phyloP scores from a whole-genome alignment of 495 filamentous ascomycete genomes.

The Neurospora sublineolata region DNA sequence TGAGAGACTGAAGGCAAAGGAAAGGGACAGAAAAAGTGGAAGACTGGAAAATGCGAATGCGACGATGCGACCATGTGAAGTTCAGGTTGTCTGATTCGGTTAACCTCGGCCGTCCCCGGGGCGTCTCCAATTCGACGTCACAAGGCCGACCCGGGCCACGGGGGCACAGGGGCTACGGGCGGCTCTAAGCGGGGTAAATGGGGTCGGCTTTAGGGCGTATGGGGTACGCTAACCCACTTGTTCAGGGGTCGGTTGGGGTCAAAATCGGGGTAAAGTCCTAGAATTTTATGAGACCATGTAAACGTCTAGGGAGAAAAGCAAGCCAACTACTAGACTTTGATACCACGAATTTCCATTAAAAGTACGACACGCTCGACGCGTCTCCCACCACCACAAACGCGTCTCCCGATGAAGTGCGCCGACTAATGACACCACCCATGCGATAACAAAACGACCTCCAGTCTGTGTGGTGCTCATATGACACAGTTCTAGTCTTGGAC shows the following conservation, averaged over 20 bases:
- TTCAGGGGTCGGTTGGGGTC: not conserved
- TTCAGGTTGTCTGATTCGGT: slow-evolving; percentile 13
- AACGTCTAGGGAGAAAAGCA: not conserved
- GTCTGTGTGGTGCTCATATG: not conserved
- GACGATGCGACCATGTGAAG: not conserved
- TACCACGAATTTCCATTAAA: not conserved
- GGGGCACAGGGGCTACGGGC: not conserved
- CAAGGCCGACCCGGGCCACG: not conserved
- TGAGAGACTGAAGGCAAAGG: not conserved
- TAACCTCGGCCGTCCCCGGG: slow-evolving; percentile 29
- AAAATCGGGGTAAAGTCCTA: not conserved
- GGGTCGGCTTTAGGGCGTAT: not conserved
- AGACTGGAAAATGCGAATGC: not conserved
- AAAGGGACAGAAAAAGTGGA: not conserved
- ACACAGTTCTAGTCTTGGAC: not conserved
- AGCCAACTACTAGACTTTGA: not conserved
- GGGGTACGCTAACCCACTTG: not conserved
- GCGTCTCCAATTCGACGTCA: not conserved
- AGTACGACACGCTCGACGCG: not conserved
- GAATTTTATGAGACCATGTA: not conserved
- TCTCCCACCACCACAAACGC: not conserved
- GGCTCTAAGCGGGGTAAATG: not conserved
- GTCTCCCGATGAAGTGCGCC: not conserved
- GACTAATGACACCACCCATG: not conserved
- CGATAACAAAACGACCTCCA: not conserved